phyloP scores from a whole-genome alignment of 768 basidiomycete species.

The Cystoderma amianthinum region DNA sequence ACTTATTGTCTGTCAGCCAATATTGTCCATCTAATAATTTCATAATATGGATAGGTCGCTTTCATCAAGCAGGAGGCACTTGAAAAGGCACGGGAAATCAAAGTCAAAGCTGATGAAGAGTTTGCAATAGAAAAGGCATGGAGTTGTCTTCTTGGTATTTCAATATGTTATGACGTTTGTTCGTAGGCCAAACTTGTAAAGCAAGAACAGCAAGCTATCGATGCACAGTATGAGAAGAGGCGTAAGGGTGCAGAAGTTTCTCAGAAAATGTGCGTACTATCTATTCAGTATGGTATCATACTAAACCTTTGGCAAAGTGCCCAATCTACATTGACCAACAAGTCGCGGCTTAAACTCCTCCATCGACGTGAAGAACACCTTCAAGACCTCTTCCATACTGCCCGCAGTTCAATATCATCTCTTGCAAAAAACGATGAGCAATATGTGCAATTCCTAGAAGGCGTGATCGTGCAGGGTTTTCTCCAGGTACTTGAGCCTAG shows the following conservation, averaged over 20 bases:
- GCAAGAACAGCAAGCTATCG: constrained; percentile 92
- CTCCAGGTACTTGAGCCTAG: constrained; percentile 75
- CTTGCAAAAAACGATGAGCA: constrained; percentile 60
- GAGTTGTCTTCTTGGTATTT: neutral
- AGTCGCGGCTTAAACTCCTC: constrained; percentile 84
- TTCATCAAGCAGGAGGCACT: constrained; percentile 99
- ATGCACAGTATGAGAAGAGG: constrained; percentile 93
- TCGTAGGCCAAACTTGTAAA: constrained; percentile 91
- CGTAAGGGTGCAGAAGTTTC: constrained; percentile 88
- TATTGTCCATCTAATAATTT: neutral
- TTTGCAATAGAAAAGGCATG: constrained; percentile 95
- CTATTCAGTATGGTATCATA: constrained; percentile 1
- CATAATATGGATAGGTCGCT: constrained; percentile 57
- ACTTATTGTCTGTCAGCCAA: constrained; percentile 11
- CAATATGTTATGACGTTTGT: neutral
- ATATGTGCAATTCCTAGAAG: constrained; percentile 80
- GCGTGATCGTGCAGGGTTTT: constrained; percentile 79
- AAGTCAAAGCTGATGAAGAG: constrained; percentile 97
- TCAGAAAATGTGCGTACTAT: constrained; percentile 85
- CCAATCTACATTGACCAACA: constrained; percentile 95
- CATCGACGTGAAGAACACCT: constrained; percentile 90
- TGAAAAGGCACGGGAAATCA: constrained; percentile 96
- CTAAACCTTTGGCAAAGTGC: constrained; percentile 23
- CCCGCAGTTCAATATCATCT: constrained; percentile 55
- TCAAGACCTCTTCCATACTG: constrained; percentile 77